These are phyloP conservation scores for Amaranthus tricolor DNA, from an alignment of 179 eudicot genomes.

Conservation along the genomic window DNA sequence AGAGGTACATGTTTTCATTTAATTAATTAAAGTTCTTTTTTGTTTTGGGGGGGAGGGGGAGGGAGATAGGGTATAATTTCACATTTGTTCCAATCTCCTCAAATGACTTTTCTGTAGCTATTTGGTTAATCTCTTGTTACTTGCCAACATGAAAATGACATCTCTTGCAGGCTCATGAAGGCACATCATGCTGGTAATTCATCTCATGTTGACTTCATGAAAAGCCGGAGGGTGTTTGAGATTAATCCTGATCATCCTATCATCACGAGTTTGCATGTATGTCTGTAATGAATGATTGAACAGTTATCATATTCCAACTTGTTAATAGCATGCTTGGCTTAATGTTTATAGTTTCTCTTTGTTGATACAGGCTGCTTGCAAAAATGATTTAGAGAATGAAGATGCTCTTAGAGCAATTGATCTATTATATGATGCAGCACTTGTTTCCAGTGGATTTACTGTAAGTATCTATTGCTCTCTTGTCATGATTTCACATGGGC, in stretches of 20 bases:
- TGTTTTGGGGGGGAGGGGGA: background rate
- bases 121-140: background rate
- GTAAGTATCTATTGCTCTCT: slow-evolving; percentile 43
- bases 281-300: slow-evolving; percentile 28
- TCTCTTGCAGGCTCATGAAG: slow-evolving; percentile 77
- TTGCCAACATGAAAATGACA: background rate
- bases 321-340: background rate
- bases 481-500: background rate
- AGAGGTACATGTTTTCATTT: slow-evolving; percentile 53
- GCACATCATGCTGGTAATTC: slow-evolving; percentile 66
- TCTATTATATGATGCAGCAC: slow-evolving; percentile 80
- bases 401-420: slow-evolving; percentile 87
- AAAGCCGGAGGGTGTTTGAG: slow-evolving; percentile 82
- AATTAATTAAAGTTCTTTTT: background rate
- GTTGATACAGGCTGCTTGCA: slow-evolving; percentile 60
- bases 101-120: background rate
- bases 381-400: slow-evolving; percentile 57
- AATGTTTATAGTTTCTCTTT: background rate
- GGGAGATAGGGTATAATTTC: background rate
- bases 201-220: slow-evolving; percentile 74
- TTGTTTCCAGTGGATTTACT: slow-evolving; percentile 86
- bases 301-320: background rate
- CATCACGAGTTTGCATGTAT: slow-evolving; percentile 74
- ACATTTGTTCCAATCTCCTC: background rate
- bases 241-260: slow-evolving; percentile 85